Conservation (phyloP, 805 yeast genomes). For the Isabelozyma heimii region DNA sequence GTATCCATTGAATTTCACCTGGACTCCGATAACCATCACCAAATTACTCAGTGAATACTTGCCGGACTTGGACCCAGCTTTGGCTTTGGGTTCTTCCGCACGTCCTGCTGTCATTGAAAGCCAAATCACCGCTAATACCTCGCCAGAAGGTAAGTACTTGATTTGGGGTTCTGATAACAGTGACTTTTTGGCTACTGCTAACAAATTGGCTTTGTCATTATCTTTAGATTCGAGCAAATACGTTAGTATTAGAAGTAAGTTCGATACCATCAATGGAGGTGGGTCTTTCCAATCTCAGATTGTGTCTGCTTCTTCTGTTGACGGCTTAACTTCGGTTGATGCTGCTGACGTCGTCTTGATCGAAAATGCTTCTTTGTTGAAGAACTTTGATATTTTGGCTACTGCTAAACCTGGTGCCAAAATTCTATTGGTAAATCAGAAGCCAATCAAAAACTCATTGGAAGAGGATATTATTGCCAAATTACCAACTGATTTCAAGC, state of each 20-base stretch:
- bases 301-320: constrained; percentile 21
- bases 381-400: constrained; percentile 59
- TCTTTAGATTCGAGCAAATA: constrained; percentile 57
- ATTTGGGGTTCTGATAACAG: constrained; percentile 73
- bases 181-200: constrained; percentile 52
- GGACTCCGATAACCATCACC: constrained; percentile 54
- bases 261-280: constrained; percentile 68
- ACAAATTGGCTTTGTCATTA: constrained; percentile 64
- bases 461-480: constrained; percentile 50
- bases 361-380: constrained; percentile 55
- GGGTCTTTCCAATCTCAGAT: constrained; percentile 76
- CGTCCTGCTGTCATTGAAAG: constrained; percentile 16
- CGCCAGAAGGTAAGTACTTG: constrained; percentile 45
- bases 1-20: constrained; percentile 49
- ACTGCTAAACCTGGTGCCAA: constrained; percentile 56
- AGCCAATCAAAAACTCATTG: constrained; percentile 33
- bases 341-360: constrained; percentile 64
- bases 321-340: constrained; percentile 35
- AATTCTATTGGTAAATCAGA: constrained; percentile 44
- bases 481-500: constrained; percentile 54
- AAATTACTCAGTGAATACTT: constrained; percentile 47
- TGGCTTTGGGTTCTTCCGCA: constrained; percentile 17
- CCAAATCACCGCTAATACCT: constrained; percentile 33
- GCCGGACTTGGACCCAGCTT: constrained; percentile 23
- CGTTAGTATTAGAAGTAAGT: constrained; percentile 59